phyloP scores from a whole-genome alignment of 2,329 filamentous ascomycete species.

The Sporothrix globosa region DNA sequence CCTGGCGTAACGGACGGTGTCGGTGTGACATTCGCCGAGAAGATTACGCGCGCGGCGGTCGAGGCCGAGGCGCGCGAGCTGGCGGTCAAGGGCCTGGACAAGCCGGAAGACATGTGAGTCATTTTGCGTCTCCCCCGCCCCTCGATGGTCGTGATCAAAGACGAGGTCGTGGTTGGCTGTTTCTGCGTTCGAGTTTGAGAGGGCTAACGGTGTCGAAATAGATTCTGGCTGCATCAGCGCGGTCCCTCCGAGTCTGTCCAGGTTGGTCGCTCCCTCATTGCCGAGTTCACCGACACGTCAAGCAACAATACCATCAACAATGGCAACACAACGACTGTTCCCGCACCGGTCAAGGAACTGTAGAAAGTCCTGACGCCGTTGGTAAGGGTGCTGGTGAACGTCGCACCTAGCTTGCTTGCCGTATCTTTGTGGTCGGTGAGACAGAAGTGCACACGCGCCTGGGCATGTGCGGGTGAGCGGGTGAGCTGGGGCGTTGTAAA shows the following conservation, averaged over 20 bases:
- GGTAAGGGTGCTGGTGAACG: neutral
- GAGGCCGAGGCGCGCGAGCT: slow-evolving; percentile 64
- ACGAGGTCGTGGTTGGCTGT: neutral
- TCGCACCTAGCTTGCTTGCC: neutral
- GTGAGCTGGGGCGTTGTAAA: neutral
- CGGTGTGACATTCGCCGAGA: slow-evolving; percentile 33
- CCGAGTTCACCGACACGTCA: slow-evolving; percentile 41
- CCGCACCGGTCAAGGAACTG: slow-evolving; percentile 15
- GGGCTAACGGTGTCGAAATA: slow-evolving; percentile 38
- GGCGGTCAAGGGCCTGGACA: slow-evolving; percentile 54
- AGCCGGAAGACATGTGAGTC: slow-evolving; percentile 56
- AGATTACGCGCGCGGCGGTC: slow-evolving; percentile 64
- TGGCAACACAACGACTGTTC: neutral
- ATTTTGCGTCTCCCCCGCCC: too few relatives aligned
- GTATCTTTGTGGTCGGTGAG: slow-evolving; percentile 6
- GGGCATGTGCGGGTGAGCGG: slow-evolving; percentile 17
- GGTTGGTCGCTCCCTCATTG: slow-evolving; percentile 59
- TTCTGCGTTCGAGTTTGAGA: too few relatives aligned
- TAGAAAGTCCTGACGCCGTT: neutral
- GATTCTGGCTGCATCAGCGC: slow-evolving; percentile 66
- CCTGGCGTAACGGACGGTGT: slow-evolving; percentile 37
- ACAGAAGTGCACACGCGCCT: slow-evolving; percentile 4
- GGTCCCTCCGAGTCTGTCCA: slow-evolving; percentile 61
- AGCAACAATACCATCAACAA: neutral
- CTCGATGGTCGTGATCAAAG: neutral